Conservation (phyloP, 768 basidiomycete species). For the Trametes villosa region DNA sequence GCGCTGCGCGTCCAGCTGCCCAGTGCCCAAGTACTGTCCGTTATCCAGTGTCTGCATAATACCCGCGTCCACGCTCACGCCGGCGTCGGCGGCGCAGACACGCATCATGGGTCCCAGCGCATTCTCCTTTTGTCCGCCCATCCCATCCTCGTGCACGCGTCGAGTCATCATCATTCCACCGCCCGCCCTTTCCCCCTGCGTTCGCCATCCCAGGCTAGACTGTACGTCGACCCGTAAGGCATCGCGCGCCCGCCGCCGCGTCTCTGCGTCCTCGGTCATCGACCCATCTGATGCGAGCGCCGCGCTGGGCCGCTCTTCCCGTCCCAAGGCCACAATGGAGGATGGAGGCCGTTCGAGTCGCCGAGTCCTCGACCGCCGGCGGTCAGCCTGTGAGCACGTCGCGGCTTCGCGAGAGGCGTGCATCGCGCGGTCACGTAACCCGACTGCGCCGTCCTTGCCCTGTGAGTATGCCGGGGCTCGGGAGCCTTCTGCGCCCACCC, state of each 20-base stretch:
- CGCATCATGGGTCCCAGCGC: not conserved
- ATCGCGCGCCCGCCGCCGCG: not conserved
- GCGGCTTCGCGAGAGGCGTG: too few species aligned
- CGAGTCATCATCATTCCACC: not conserved
- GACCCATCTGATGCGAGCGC: not conserved
- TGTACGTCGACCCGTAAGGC: not conserved
- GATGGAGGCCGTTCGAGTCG: too few species aligned
- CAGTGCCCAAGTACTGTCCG: not conserved
- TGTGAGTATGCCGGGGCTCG: too few species aligned
- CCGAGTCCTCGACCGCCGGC: too few species aligned
- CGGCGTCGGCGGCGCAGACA: not conserved
- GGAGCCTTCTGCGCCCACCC: too few species aligned
- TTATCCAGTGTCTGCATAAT: not conserved
- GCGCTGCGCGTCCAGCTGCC: not conserved
- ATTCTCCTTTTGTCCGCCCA: not conserved
- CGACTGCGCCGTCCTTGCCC: too few species aligned
- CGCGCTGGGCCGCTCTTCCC: not conserved
- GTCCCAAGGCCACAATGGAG: too few species aligned
- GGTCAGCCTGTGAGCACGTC: not conserved
- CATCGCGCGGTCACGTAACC: not conserved
- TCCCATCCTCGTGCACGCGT: not conserved
- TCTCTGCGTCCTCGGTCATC: not conserved
- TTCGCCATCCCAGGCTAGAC: not conserved
- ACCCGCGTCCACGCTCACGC: too few species aligned
- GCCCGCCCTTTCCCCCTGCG: not conserved